These are phyloP conservation scores for Lactuca saligna DNA, from an alignment of 129 eudicot species.

Conservation along the genomic window DNA sequence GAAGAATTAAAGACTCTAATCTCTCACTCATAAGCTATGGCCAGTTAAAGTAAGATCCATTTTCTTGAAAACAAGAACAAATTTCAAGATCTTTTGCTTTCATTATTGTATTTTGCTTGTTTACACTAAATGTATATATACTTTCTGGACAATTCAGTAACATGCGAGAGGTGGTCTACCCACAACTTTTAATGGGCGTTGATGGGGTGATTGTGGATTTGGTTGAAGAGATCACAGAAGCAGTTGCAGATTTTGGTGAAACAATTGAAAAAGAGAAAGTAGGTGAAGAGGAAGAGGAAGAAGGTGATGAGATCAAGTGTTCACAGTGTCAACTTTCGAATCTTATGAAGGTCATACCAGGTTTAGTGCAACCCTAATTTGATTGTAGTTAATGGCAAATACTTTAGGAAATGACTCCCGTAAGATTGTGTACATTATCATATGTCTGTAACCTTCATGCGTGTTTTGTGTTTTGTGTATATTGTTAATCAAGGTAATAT, in stretches of 20 bases:
- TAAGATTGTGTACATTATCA: slow-evolving; percentile 18
- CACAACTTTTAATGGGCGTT: slow-evolving; percentile 74
- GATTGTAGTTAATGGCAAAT: neutral
- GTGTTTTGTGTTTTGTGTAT: slow-evolving; percentile 5
- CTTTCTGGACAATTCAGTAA: slow-evolving; percentile 43
- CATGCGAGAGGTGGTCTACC: slow-evolving; percentile 55
- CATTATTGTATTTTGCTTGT: neutral
- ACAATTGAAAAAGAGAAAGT: slow-evolving; percentile 6
- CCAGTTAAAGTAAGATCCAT: slow-evolving; percentile 54
- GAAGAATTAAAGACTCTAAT: slow-evolving; percentile 48
- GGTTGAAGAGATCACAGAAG: slow-evolving; percentile 57
- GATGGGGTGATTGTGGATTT: slow-evolving; percentile 81
- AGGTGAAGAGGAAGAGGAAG: slow-evolving; percentile 23
- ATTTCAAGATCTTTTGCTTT: slow-evolving; percentile 6
- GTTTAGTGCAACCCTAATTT: slow-evolving; percentile 25
- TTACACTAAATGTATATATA: neutral
- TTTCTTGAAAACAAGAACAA: slow-evolving; percentile 11
- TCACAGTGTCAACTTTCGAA: slow-evolving; percentile 45
- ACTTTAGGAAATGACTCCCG: slow-evolving; percentile 1
- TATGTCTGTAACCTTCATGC: slow-evolving; percentile 15
- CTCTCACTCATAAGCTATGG: slow-evolving; percentile 73
- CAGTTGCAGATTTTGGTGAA: slow-evolving; percentile 36
- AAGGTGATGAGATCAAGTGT: slow-evolving; percentile 19
- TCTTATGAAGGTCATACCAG: slow-evolving; percentile 52
- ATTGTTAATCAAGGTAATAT: slow-evolving; percentile 10